A percentile compares a stretch with the other conserved stretches of the same genome.
These are phyloP conservation scores for Yamadazyma kitorensis DNA, from an alignment of 805 yeast genomes.

Conservation along the genomic window DNA sequence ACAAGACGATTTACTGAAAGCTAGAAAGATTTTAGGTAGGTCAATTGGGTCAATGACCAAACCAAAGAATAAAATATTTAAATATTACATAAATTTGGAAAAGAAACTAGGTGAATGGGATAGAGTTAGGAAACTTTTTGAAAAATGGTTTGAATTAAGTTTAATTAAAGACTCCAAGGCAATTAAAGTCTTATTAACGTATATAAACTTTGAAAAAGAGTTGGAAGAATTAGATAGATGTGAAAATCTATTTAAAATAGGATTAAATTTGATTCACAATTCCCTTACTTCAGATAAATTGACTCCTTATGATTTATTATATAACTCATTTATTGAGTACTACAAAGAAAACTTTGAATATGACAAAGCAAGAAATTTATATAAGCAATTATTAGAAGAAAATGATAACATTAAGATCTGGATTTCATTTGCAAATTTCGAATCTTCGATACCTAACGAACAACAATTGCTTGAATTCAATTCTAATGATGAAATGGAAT, in stretches of 20 bases:
- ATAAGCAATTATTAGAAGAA: slow-evolving; percentile 34
- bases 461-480: slow-evolving; percentile 46
- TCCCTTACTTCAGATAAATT: slow-evolving; percentile 29
- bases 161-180: slow-evolving; percentile 20
- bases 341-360: slow-evolving; percentile 61
- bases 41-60: slow-evolving; percentile 54
- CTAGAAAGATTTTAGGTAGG: slow-evolving; percentile 69
- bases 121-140: slow-evolving; percentile 70
- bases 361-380: slow-evolving; percentile 51
- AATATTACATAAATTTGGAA: slow-evolving; percentile 68
- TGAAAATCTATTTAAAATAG: slow-evolving; percentile 59
- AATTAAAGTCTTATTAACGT: slow-evolving; percentile 49
- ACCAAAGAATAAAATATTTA: slow-evolving; percentile 51
- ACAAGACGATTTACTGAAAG: slow-evolving; percentile 42
- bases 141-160: slow-evolving; percentile 52
- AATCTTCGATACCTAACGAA: slow-evolving; percentile 59
- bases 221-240: slow-evolving; percentile 70
- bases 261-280: slow-evolving; percentile 28
- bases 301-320: slow-evolving; percentile 18
- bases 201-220: slow-evolving; percentile 63
- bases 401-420: slow-evolving; percentile 36
- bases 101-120: slow-evolving; percentile 71
- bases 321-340: slow-evolving; percentile 47
- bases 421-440: slow-evolving; percentile 71
- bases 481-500: slow-evolving; percentile 43